Evolutionary conservation across 768 basidiomycete genomes (phyloP).

Genomic region (Hericium coralloides): DNA sequence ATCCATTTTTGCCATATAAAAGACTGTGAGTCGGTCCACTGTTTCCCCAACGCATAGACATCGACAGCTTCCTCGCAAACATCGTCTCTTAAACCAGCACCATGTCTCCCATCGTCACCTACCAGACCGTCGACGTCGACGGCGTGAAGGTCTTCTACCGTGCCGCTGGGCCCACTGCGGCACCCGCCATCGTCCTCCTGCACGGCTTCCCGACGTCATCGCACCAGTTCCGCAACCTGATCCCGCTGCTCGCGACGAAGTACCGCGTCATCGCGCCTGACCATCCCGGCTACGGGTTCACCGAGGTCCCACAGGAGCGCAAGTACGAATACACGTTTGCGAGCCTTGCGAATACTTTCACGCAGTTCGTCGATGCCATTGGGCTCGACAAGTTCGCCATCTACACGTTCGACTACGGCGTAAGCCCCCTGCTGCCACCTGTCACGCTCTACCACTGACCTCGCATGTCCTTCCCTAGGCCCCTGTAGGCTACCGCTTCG

Average conservation of each 20-base stretch:
- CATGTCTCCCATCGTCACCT: slow-evolving; percentile 5
- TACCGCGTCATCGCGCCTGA: slow-evolving; percentile 44
- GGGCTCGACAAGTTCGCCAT: slow-evolving; percentile 30
- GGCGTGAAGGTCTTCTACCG: slow-evolving; percentile 37
- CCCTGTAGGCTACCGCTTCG: slow-evolving; percentile 23
- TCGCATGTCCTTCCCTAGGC: not conserved
- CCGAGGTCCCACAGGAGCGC: slow-evolving; percentile 28
- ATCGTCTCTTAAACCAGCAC: not conserved
- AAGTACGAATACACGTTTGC: slow-evolving; percentile 34
- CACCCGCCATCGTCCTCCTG: slow-evolving; percentile 29
- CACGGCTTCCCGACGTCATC: slow-evolving; percentile 45
- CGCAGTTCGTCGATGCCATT: slow-evolving; percentile 32
- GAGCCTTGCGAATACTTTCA: slow-evolving; percentile 29
- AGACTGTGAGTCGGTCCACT: too few species aligned
- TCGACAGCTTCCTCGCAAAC: too few species aligned
- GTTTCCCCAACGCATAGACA: too few species aligned
- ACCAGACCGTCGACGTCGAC: slow-evolving; percentile 22
- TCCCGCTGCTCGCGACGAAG: slow-evolving; percentile 29
- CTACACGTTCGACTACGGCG: slow-evolving; percentile 45
- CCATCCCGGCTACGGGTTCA: slow-evolving; percentile 43
- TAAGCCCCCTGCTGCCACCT: slow-evolving; percentile 18
- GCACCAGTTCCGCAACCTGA: slow-evolving; percentile 39
- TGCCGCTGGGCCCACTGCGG: slow-evolving; percentile 28
- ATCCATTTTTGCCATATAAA: too few species aligned
- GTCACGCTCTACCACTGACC: not conserved